phyloP scores from a whole-genome alignment of 2,329 filamentous ascomycete species.

The Curvularia hawaiiensis region DNA sequence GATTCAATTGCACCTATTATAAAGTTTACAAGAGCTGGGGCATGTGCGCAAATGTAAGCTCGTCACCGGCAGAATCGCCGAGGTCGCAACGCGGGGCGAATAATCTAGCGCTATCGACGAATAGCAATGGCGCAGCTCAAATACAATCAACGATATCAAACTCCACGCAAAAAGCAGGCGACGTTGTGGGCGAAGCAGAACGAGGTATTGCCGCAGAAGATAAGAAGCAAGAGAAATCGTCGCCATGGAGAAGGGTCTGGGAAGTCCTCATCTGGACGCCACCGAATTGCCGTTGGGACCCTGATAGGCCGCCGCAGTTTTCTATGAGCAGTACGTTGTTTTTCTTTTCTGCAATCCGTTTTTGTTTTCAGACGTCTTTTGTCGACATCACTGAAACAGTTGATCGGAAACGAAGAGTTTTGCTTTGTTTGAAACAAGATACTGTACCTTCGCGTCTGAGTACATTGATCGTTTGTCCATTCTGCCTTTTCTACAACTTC shows the following conservation, averaged over 20 bases:
- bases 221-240: slow-evolving; percentile 2
- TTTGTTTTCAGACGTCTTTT: neutral
- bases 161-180: neutral
- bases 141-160: neutral
- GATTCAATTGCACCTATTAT: neutral
- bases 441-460: neutral
- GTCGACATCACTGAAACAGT: neutral
- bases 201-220: neutral
- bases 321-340: slow-evolving; percentile 55
- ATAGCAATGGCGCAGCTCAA: neutral
- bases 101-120: neutral
- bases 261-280: slow-evolving; percentile 63
- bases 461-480: neutral
- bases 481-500: neutral
- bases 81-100: neutral
- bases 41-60: slow-evolving; percentile 2
- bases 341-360: neutral
- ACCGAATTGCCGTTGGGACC: slow-evolving; percentile 70
- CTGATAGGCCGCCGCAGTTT: slow-evolving; percentile 69
- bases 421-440: neutral
- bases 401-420: neutral
- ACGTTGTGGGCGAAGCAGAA: neutral
- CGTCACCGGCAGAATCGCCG: neutral
- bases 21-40: neutral
- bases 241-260: slow-evolving; percentile 30